Percentiles rank a stretch among this genome's conserved stretches.
These are phyloP conservation scores for Zostera marina DNA, from an alignment of 116 monocot species.

Conservation along the genomic window DNA sequence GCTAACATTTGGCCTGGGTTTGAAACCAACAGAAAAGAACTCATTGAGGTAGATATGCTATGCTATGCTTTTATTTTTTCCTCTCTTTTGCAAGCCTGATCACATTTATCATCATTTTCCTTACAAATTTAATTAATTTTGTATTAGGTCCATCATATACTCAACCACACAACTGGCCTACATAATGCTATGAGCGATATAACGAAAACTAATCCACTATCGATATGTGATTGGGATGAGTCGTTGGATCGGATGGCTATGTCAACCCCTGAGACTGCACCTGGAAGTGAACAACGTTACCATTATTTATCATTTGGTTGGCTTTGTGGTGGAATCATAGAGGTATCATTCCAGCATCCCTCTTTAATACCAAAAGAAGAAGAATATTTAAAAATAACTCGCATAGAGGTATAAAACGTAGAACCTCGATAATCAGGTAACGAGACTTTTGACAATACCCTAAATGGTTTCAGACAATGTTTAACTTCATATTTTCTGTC, in stretches of 20 bases:
- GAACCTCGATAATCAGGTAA: too few relatives aligned
- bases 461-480: too few relatives aligned
- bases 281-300: slow-evolving; percentile 65
- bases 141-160: slow-evolving; percentile 76
- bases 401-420: too few relatives aligned
- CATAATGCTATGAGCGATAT: slow-evolving; percentile 70
- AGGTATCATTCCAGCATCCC: slow-evolving; percentile 28
- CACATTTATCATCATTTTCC: not conserved
- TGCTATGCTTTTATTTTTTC: not conserved
- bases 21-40: slow-evolving; percentile 41
- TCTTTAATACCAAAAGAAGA: too few relatives aligned
- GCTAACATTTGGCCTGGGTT: slow-evolving; percentile 91
- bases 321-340: slow-evolving; percentile 92
- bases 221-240: slow-evolving; percentile 88
- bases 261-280: slow-evolving; percentile 47
- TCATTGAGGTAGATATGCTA: slow-evolving; percentile 42
- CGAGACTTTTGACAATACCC: too few relatives aligned
- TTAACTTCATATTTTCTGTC: too few relatives aligned
- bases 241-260: slow-evolving; percentile 45
- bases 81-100: not conserved
- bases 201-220: slow-evolving; percentile 35
- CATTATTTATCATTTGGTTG: slow-evolving; percentile 96
- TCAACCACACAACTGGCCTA: slow-evolving; percentile 92
- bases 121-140: not conserved
- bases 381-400: too few relatives aligned